Conservation (phyloP, 2,329 filamentous ascomycete genomes). For the Cadophora sp. region DNA sequence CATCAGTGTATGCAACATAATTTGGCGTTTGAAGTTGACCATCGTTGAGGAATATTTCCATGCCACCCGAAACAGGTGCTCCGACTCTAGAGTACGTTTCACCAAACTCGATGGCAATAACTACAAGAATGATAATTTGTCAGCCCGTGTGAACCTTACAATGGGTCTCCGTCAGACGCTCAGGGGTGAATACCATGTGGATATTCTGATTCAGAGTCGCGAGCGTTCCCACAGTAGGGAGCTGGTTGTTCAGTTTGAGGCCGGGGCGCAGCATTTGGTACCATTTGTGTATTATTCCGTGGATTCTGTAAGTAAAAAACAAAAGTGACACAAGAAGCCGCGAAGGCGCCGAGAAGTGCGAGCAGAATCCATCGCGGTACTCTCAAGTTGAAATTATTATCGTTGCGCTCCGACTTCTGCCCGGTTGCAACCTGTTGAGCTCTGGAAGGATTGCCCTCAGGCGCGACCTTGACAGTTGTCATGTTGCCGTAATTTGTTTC, state of each 20-base stretch:
- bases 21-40: neutral
- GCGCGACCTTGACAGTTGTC: neutral
- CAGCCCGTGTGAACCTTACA: no score
- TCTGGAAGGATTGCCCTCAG: neutral
- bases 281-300: neutral
- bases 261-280: neutral
- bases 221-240: neutral
- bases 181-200: neutral
- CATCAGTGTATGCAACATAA: conserved; percentile 33
- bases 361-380: neutral
- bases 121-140: neutral
- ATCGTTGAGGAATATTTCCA: neutral
- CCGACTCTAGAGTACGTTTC: conserved; percentile 22
- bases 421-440: no score
- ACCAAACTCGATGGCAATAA: conserved; percentile 31
- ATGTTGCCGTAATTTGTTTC: neutral
- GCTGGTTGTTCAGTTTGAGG: neutral
- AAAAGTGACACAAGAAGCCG: neutral
- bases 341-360: neutral
- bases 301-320: neutral
- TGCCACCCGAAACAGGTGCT: neutral
- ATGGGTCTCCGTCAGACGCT: neutral
- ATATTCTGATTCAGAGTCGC: neutral
- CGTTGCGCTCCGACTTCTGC: neutral
- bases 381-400: neutral